Evolutionary conservation across 148 eudicot species (phyloP).

Genomic region (Suaeda aralocaspica): DNA sequence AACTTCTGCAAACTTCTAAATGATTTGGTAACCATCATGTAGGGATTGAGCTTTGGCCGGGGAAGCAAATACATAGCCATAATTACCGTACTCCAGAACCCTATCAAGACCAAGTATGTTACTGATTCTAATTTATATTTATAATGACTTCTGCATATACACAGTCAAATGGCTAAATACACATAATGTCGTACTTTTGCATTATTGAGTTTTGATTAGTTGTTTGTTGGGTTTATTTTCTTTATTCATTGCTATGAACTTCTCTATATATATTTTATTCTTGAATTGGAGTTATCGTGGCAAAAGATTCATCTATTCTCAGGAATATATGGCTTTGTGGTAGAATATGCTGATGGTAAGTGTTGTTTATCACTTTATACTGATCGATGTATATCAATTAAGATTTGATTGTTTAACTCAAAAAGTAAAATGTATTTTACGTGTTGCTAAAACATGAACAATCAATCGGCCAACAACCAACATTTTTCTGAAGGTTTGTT

Average conservation of each 20-base stretch:
- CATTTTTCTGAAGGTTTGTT: too few relatives aligned
- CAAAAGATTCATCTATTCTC: too few relatives aligned
- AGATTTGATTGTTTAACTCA: too few relatives aligned
- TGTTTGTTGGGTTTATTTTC: not conserved
- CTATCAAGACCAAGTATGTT: constrained; percentile 55
- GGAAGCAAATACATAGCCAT: constrained; percentile 81
- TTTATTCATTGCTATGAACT: not conserved
- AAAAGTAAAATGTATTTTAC: too few relatives aligned
- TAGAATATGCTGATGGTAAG: too few relatives aligned
- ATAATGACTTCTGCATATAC: not conserved
- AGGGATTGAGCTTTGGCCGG: constrained; percentile 86
- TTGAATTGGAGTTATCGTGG: not conserved
- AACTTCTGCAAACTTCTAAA: not conserved
- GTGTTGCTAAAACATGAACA: too few relatives aligned
- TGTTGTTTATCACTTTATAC: too few relatives aligned
- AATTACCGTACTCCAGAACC: constrained; percentile 79
- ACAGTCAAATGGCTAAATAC: not conserved
- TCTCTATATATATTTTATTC: not conserved
- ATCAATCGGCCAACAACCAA: too few relatives aligned
- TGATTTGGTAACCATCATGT: not conserved
- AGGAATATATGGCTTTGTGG: too few relatives aligned
- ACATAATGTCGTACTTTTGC: not conserved
- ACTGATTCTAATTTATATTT: not conserved
- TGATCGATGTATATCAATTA: too few relatives aligned
- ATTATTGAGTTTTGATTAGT: not conserved